These are phyloP conservation scores for Aegilops bicornis DNA, from an alignment of 176 grass and related monocot genomes.

Conservation along the genomic window DNA sequence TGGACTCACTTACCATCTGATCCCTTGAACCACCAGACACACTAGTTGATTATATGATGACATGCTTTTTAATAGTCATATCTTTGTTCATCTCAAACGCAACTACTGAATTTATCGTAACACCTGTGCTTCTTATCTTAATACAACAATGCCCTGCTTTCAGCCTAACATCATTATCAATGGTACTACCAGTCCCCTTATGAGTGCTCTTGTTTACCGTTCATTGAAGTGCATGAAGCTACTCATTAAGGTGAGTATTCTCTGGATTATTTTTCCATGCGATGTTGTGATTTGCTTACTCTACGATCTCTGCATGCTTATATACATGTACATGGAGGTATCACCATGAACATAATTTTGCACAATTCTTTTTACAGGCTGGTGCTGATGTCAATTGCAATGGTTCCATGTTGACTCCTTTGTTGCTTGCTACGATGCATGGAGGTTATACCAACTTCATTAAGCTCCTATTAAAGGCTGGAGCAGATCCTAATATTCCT, in stretches of 20 bases:
- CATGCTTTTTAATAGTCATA: neutral
- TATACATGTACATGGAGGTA: neutral
- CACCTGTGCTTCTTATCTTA: neutral
- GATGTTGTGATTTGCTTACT: neutral
- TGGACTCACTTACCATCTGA: neutral
- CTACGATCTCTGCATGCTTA: neutral
- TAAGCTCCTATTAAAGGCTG: conserved; percentile 28
- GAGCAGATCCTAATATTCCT: conserved; percentile 36
- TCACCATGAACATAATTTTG: neutral
- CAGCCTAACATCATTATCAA: conserved; percentile 26
- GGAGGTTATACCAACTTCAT: conserved; percentile 34
- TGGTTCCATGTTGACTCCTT: neutral
- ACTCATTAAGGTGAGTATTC: conserved; percentile 43
- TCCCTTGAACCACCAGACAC: neutral
- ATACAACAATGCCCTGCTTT: conserved; percentile 11
- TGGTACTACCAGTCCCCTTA: neutral
- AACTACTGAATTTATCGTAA: neutral
- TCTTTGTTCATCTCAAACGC: neutral
- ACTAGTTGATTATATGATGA: neutral
- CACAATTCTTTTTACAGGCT: conserved; percentile 32
- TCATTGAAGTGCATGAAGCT: conserved; percentile 46
- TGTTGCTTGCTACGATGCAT: neutral
- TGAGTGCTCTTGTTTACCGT: conserved; percentile 11
- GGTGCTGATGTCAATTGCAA: conserved; percentile 42
- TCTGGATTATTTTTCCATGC: neutral